Conservation (phyloP, 495 filamentous ascomycete genomes). For the Margaritispora aquatica region DNA sequence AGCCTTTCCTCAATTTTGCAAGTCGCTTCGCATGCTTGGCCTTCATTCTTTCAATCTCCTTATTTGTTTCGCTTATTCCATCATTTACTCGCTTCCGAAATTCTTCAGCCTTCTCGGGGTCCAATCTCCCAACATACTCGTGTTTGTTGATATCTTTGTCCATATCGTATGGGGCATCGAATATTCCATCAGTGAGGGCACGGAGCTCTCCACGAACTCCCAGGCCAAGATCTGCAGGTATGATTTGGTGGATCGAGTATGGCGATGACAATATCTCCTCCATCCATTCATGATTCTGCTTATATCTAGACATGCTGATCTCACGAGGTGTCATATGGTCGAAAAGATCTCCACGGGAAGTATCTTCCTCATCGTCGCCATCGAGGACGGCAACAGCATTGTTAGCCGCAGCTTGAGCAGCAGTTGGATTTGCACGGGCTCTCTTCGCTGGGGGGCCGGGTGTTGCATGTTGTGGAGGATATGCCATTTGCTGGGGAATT, state of each 20-base stretch:
- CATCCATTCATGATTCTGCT: constrained; percentile 98
- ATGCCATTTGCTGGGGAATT: constrained; percentile 44
- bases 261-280: constrained; percentile 91
- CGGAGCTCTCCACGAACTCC: constrained; percentile 83
- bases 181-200: constrained; percentile 71
- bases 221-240: constrained; percentile 79
- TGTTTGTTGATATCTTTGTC: constrained; percentile 32
- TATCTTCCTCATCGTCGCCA: constrained; percentile 81
- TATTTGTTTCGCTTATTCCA: constrained; percentile 56
- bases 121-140: constrained; percentile 48
- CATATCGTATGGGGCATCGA: constrained; percentile 47
- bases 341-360: constrained; percentile 75
- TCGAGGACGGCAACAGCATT: constrained; percentile 25
- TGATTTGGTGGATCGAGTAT: constrained; percentile 73
- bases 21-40: constrained; percentile 67
- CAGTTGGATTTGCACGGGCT: constrained; percentile 23
- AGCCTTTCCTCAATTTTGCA: constrained; percentile 63
- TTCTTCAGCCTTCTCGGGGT: constrained; percentile 61
- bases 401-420: constrained; percentile 22
- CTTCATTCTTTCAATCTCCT: constrained; percentile 79
- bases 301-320: constrained; percentile 75
- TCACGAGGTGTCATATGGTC: constrained; percentile 84
- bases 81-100: constrained; percentile 69
- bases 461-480: constrained; percentile 38
- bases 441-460: constrained; percentile 43